Percentiles rank a stretch among this genome's conserved stretches.
These are phyloP conservation scores for Colletotrichum agaves DNA, from an alignment of 2,329 filamentous ascomycete species.

Conservation along the genomic window DNA sequence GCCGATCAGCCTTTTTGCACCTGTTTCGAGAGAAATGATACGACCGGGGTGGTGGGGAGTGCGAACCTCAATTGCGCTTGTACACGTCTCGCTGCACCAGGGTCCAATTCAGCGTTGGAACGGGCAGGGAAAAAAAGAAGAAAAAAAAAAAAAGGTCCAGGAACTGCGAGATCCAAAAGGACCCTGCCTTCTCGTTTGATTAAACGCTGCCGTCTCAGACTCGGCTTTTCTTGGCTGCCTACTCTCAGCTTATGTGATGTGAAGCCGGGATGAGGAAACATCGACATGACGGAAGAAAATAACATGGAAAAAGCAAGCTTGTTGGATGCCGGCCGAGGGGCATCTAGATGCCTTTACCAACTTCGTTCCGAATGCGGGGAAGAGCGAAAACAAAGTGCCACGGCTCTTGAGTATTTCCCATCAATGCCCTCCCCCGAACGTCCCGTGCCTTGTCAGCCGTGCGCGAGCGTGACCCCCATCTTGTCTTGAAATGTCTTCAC, in stretches of 20 bases:
- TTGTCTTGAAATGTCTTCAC: not conserved
- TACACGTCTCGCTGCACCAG: not conserved
- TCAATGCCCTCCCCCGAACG: not conserved
- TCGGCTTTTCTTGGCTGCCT: not conserved
- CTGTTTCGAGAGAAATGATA: not conserved
- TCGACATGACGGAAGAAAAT: not conserved
- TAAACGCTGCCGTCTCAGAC: not conserved
- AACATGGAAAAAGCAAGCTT: constrained; percentile 9
- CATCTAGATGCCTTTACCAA: constrained; percentile 1
- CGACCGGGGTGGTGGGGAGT: not conserved
- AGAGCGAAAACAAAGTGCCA: constrained; percentile 16
- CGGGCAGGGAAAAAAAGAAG: not conserved
- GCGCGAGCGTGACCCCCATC: constrained; percentile 15
- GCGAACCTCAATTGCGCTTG: not conserved
- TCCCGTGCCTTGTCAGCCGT: constrained; percentile 6
- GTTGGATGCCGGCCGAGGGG: constrained; percentile 14
- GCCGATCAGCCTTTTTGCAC: constrained; percentile 1
- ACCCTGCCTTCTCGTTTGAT: not conserved
- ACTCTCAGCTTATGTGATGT: not conserved
- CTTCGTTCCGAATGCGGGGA: constrained; percentile 33
- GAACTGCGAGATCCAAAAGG: not conserved
- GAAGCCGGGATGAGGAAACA: constrained; percentile 11
- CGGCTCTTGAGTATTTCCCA: not conserved
- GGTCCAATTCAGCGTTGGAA: not conserved
- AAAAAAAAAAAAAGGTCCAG: not conserved